A percentile compares a stretch with the other conserved stretches of the same genome.
Evolutionary conservation across 495 filamentous ascomycete genomes (phyloP).

Genomic region (Annulohypoxylon moriforme): DNA sequence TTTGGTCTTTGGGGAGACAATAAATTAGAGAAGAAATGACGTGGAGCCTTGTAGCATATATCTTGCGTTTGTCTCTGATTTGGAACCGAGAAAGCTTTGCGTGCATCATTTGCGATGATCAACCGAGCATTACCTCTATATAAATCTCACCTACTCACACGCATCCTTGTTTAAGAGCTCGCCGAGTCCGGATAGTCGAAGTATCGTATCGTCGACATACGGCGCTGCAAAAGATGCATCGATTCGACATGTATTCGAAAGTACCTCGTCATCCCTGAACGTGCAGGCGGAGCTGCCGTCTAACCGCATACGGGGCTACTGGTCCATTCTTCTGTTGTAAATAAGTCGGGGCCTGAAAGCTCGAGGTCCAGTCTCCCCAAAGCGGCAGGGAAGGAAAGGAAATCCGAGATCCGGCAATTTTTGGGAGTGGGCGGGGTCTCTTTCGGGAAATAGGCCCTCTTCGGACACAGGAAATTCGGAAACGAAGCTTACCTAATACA

Average conservation of each 20-base stretch:
- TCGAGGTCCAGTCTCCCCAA: constrained; percentile 16
- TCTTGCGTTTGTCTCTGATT: constrained; percentile 20
- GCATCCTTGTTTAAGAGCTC: constrained; percentile 31
- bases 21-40: constrained; percentile 16
- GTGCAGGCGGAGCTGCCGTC: constrained; percentile 41
- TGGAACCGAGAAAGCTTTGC: constrained; percentile 25
- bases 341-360: constrained; percentile 12
- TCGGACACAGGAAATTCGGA: constrained; percentile 41
- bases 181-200: constrained; percentile 26
- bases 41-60: constrained; percentile 34
- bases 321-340: constrained; percentile 2
- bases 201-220: constrained; percentile 21
- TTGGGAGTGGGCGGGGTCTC: constrained; percentile 30
- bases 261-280: constrained; percentile 38
- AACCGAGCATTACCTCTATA: constrained; percentile 13
- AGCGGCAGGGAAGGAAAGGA: constrained; percentile 18
- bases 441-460: constrained; percentile 28
- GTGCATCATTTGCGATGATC: constrained; percentile 28
- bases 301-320: constrained; percentile 36
- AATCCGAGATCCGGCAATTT: constrained; percentile 38
- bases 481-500: constrained; percentile 28
- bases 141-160: constrained; percentile 33
- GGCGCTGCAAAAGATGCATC: constrained; percentile 25
- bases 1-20: not conserved
- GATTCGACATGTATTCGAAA: constrained; percentile 39